Base-by-base conservation (phyloP, 2,329 filamentous ascomycete species). In the Alternaria triticina region DNA sequence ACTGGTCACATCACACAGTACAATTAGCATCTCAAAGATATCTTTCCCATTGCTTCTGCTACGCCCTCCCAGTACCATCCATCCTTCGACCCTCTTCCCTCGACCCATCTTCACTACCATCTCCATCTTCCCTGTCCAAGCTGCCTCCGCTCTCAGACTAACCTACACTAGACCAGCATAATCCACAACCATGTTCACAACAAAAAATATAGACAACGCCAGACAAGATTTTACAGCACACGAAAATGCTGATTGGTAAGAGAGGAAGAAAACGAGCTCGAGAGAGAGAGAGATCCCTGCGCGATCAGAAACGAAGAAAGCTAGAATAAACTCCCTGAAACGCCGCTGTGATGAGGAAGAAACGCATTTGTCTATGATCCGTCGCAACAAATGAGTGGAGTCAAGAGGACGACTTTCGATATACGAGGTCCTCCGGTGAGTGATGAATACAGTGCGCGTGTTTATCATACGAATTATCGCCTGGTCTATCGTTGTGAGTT, bases 341-440 rank as follows among this genome's bases (percentile, higher is more conserved):
- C 71, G 70, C 71, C 71, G 59, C 54, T 69, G 62, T 63, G 54
- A 60, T 66, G 54, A 66, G 61, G 59, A 64, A 27, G 58, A 33
- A 45, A 54, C 62, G 65, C 54, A 58, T 66, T 45, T 61, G 56
- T 71, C 64, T 70, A 71, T 65, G 63, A 56, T 68, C 60, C 57
- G 51, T 61, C 9, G 52, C 57, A 59, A 46, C 62, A 59, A 79
- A 78, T 61, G 74, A 77, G 74, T 74, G 76, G 66, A 72, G 65
- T 59, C 66, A 68, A 69, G 74, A 74, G 65, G 20, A 57, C 47
- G 43, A 28, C 63, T 56, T 62, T 68, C 63, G 54, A 67, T 65
- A 63, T 28, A 11, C 69, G 70, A 69, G 68, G 68, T 71, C 65
- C 69, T 62, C 62, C 49, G 28, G 30, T 36, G 12, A 20, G 27